Evolutionary conservation across 2,329 filamentous ascomycete genomes (phyloP).

Genomic region (Arachnomyces sp.): DNA sequence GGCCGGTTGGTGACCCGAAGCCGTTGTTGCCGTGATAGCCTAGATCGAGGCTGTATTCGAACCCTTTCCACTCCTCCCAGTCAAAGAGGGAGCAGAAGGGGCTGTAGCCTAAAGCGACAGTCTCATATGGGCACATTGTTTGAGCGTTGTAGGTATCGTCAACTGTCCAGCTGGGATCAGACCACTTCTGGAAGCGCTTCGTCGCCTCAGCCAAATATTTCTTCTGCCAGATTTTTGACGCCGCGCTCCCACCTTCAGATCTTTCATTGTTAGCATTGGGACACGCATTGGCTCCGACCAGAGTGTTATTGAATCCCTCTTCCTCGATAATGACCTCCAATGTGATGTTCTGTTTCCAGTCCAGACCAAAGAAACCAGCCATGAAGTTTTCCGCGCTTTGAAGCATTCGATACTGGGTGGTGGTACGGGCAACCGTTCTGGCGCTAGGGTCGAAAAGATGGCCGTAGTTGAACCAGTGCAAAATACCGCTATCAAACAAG

Average conservation of each 20-base stretch:
- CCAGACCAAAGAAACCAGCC: slow-evolving; percentile 69
- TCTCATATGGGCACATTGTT: slow-evolving; percentile 69
- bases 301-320: slow-evolving; percentile 59
- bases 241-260: slow-evolving; percentile 47
- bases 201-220: slow-evolving; percentile 61
- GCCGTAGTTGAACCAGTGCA: slow-evolving; percentile 67
- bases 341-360: slow-evolving; percentile 64
- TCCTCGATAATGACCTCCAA: slow-evolving; percentile 66
- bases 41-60: slow-evolving; percentile 64
- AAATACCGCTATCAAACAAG: slow-evolving; percentile 60
- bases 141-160: slow-evolving; percentile 61
- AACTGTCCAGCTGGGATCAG: slow-evolving; percentile 57
- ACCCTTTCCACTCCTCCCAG: slow-evolving; percentile 65
- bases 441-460: slow-evolving; percentile 62
- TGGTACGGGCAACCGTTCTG: slow-evolving; percentile 67
- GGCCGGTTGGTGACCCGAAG: slow-evolving; percentile 58
- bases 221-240: slow-evolving; percentile 52
- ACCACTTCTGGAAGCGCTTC: slow-evolving; percentile 49
- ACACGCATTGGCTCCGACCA: slow-evolving; percentile 61
- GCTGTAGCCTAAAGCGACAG: slow-evolving; percentile 67
- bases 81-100: slow-evolving; percentile 68
- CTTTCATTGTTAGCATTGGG: slow-evolving; percentile 48
- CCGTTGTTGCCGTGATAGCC: slow-evolving; percentile 54
- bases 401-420: slow-evolving; percentile 69
- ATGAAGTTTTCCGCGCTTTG: slow-evolving; percentile 72